These are phyloP conservation scores for Cladorrhinum samala DNA, from an alignment of 495 filamentous ascomycete species.

Conservation along the genomic window DNA sequence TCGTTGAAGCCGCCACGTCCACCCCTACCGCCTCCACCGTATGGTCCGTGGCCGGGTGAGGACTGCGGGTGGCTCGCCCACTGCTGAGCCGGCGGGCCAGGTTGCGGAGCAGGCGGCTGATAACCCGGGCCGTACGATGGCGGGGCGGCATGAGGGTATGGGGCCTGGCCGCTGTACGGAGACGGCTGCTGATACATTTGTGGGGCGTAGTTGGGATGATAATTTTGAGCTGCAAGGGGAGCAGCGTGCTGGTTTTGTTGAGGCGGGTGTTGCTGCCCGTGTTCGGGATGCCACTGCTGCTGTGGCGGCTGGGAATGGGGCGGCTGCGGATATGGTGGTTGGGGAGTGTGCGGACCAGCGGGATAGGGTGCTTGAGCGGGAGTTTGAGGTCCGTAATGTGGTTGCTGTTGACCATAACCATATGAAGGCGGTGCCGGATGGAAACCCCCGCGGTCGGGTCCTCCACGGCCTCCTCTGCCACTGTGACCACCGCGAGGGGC, in stretches of 20 bases:
- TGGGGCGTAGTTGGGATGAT: conserved; percentile 48
- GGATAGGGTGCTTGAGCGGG: conserved; percentile 15
- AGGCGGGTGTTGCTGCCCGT: conserved; percentile 19
- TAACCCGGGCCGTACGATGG: conserved; percentile 31
- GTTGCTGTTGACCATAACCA: conserved; percentile 18
- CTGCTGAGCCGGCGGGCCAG: conserved; percentile 31
- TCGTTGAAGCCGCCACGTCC: conserved; percentile 47
- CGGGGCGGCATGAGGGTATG: conserved; percentile 20
- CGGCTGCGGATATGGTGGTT: conserved; percentile 18
- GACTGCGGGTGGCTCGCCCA: conserved; percentile 33
- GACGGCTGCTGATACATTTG: conserved; percentile 35
- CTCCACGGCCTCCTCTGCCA: conserved; percentile 29
- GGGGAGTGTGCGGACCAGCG: conserved; percentile 18
- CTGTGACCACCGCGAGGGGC: conserved; percentile 28
- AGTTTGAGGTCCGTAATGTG: conserved; percentile 21
- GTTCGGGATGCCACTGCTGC: conserved; percentile 25
- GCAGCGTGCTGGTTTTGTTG: conserved; percentile 25
- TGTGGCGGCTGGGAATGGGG: conserved; percentile 19
- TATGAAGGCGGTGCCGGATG: conserved; percentile 21
- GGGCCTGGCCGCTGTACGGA: conserved; percentile 20
- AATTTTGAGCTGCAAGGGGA: conserved; percentile 36
- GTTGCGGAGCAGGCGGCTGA: conserved; percentile 26
- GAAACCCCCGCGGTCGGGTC: conserved; percentile 33
- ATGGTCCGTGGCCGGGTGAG: conserved; percentile 32
- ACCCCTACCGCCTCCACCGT: conserved; percentile 47